phyloP scores from a whole-genome alignment of 371 early-diverging fungal species.

The Amoeboaphelidium occidentale region DNA sequence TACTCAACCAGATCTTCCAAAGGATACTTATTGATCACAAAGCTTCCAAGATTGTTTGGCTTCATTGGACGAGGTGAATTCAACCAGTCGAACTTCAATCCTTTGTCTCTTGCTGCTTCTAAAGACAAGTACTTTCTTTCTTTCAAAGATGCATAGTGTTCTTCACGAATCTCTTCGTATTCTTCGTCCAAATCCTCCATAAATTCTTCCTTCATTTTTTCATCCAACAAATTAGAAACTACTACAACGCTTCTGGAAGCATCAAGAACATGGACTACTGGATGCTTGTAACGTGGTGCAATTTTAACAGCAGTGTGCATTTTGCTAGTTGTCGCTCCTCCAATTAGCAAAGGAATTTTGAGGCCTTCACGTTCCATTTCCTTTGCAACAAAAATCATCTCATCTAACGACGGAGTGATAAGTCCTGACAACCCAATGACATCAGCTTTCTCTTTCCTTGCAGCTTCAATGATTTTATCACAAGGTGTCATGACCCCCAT shows the following conservation, averaged over 20 bases:
- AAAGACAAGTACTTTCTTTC: slow-evolving; percentile 44
- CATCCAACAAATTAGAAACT: slow-evolving; percentile 54
- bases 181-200: slow-evolving; percentile 64
- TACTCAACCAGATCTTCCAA: slow-evolving; percentile 36
- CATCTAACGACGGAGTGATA: slow-evolving; percentile 80
- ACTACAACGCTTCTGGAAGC: slow-evolving; percentile 41
- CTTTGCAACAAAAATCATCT: slow-evolving; percentile 78
- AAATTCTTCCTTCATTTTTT: slow-evolving; percentile 44
- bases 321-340: slow-evolving; percentile 82
- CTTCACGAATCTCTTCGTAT: slow-evolving; percentile 71
- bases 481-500: slow-evolving; percentile 81
- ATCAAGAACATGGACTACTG: slow-evolving; percentile 46
- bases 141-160: slow-evolving; percentile 70
- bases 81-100: slow-evolving; percentile 37
- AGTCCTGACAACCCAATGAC: slow-evolving; percentile 69
- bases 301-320: slow-evolving; percentile 89
- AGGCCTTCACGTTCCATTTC: slow-evolving; percentile 66
- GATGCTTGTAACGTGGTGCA: slow-evolving; percentile 45
- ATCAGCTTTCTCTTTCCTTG: slow-evolving; percentile 63
- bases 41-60: slow-evolving; percentile 52
- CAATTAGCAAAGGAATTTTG: slow-evolving; percentile 66
- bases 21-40: slow-evolving; percentile 28
- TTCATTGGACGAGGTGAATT: slow-evolving; percentile 24
- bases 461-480: slow-evolving; percentile 61
- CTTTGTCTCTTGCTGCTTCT: slow-evolving; percentile 33